phyloP scores from a whole-genome alignment of 2,329 filamentous ascomycete species.

The Diaporthe nobilis region DNA sequence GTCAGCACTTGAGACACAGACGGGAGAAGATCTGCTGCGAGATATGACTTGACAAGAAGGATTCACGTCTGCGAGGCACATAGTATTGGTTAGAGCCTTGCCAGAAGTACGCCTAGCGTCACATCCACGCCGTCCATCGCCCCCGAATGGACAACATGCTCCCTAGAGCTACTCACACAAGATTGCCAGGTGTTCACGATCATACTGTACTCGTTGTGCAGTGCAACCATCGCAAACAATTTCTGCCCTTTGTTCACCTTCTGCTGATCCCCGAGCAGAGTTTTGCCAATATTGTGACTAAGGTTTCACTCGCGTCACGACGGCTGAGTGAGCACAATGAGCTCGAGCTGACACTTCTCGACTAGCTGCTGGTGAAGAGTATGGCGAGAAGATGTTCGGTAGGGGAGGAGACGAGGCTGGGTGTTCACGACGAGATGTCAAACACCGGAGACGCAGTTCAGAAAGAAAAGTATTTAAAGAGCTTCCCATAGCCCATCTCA shows the following conservation, averaged over 20 bases:
- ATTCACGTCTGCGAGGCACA: neutral
- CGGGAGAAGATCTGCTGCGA: neutral
- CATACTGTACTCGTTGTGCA: neutral
- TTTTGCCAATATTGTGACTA: neutral
- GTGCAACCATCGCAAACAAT: conserved; percentile 28
- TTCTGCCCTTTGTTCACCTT: neutral
- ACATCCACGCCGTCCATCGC: neutral
- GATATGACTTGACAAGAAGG: neutral
- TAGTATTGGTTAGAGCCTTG: neutral
- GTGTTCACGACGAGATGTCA: neutral
- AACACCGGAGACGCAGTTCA: neutral
- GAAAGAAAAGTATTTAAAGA: conserved; percentile 5
- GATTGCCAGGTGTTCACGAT: neutral
- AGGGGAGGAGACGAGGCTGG: neutral
- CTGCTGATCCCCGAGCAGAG: neutral
- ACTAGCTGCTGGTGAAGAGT: neutral
- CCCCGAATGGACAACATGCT: neutral
- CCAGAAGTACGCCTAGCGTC: neutral
- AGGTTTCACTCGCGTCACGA: neutral
- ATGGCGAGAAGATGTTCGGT: neutral
- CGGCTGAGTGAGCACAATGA: conserved; percentile 13
- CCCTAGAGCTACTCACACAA: neutral
- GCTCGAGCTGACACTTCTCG: neutral
- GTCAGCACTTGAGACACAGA: conserved; percentile 11
- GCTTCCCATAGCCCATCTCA: neutral